Percentiles rank a stretch among this genome's conserved stretches.
phyloP scores from a whole-genome alignment of 2,329 filamentous ascomycete species.

The Stagonosporopsis rhizophila region DNA sequence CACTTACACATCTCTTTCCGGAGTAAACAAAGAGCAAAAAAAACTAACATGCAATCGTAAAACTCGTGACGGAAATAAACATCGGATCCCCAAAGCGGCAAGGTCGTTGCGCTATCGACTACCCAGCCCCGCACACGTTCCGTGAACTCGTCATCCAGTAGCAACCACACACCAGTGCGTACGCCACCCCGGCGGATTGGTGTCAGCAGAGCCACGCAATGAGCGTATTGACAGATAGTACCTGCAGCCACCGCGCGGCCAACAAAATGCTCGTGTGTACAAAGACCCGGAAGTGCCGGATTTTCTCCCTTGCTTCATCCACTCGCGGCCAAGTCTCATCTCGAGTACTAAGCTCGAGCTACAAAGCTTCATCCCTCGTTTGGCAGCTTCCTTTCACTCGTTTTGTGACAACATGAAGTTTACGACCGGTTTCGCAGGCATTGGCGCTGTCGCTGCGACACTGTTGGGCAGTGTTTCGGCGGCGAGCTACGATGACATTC shows the following conservation, averaged over 20 bases:
- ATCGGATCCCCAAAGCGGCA: slow-evolving; percentile 6
- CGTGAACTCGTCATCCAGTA: slow-evolving; percentile 14
- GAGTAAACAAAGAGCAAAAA: slow-evolving; percentile 15
- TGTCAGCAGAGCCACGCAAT: slow-evolving; percentile 23
- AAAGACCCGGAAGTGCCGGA: slow-evolving; percentile 15
- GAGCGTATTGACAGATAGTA: slow-evolving; percentile 14
- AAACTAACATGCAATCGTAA: slow-evolving; percentile 11
- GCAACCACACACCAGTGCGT: slow-evolving; percentile 9
- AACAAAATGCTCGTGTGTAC: slow-evolving; percentile 11
- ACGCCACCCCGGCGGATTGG: slow-evolving; percentile 17
- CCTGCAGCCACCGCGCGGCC: slow-evolving; percentile 20
- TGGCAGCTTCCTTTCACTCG: slow-evolving; percentile 6
- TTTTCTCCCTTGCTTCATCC: slow-evolving; percentile 13
- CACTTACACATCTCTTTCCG: neutral
- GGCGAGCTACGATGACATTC: slow-evolving; percentile 44
- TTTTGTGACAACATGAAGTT: slow-evolving; percentile 20
- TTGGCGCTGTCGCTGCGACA: slow-evolving; percentile 20
- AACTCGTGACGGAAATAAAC: slow-evolving; percentile 12
- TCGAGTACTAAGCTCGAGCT: slow-evolving; percentile 14
- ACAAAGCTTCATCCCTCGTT: slow-evolving; percentile 21
- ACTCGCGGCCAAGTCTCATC: slow-evolving; percentile 14
- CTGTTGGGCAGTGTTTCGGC: slow-evolving; percentile 26
- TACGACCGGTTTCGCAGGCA: slow-evolving; percentile 2
- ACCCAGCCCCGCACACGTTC: slow-evolving; percentile 10
- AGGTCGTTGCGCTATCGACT: slow-evolving; percentile 1